phyloP scores from a whole-genome alignment of 306 rosid genomes.

The Malus sieversii region DNA sequence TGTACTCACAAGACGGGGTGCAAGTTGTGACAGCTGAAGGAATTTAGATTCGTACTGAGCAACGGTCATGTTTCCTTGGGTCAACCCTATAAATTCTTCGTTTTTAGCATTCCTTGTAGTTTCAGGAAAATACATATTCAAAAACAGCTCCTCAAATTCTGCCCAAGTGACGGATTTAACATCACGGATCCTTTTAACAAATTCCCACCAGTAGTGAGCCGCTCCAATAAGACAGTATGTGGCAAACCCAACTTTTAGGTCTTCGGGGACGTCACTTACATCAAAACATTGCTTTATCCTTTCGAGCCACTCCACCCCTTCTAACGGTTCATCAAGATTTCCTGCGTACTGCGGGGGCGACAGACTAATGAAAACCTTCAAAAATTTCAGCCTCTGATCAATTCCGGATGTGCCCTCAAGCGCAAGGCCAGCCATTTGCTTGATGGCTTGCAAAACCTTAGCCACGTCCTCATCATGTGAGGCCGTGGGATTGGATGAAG shows the following conservation, averaged over 20 bases:
- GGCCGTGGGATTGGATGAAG: neutral
- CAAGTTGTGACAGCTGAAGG: neutral
- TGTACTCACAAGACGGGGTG: neutral
- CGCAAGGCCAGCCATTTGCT: too few relatives aligned
- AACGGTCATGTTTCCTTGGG: neutral
- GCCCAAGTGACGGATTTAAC: neutral
- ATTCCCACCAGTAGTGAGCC: neutral
- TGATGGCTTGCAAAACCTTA: neutral
- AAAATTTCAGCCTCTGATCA: too few relatives aligned
- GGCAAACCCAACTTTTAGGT: neutral
- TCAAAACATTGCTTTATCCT: neutral
- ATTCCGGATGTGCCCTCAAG: too few relatives aligned
- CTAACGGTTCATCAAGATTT: neutral
- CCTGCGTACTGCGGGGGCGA: neutral
- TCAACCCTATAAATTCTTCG: neutral
- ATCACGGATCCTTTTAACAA: neutral
- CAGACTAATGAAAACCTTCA: neutral
- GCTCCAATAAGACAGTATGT: neutral
- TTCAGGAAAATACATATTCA: neutral
- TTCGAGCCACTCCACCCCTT: neutral
- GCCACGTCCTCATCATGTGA: neutral
- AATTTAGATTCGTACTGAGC: neutral
- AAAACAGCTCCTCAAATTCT: neutral
- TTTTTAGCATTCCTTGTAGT: neutral
- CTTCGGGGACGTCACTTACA: neutral